Base-by-base conservation (phyloP, 768 basidiomycete species). In the Russula griseocarnosa region DNA sequence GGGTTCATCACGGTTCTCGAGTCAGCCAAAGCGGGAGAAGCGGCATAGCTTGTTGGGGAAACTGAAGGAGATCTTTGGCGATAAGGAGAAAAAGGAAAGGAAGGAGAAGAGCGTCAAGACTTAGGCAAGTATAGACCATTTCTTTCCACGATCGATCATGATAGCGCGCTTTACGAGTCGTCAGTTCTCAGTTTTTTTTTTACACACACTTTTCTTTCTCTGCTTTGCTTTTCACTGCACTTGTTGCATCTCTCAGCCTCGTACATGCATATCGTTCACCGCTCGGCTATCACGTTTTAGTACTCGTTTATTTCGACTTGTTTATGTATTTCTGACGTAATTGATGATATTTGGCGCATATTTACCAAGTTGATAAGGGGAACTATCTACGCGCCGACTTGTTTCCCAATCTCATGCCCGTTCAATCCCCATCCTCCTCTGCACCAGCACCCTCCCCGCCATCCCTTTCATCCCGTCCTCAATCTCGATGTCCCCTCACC, bases 51-150 rank as follows among this genome's bases (percentile, higher is more conserved):
- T 69, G 1, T 51, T 69, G 22, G 62, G 60, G 6, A 69, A 62
- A 49, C 42, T 69, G 53, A 69, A 67, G 60, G 68, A 66, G 52
- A 61, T 69, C 14, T 69, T 69, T 49, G n/a, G 28, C 8, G 66
- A 67, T 13, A 67, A 67, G 46, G 63, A 58, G 26, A 60, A 65
- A 58, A 58, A 63, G 54, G 55, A 56, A 51, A 47, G 22, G n/a
- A 67, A 60, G 55, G 62, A 67, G 42, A 60, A 59, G 55, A 44
- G 26, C 22, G 47, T 18, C 22, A 67, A 62, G 64, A 54, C 67
- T 36, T 63, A 63, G 61, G 56, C 24, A 30, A 40, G n/a, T 24
- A 60, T 64, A 51, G 53, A 54, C 38, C 20, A 20, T 38, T 26
- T 61, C 30, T 32, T 28, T 49, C 54, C 16, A 60, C 47, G 63